Base-by-base conservation (phyloP, 192 early-diverging fungal species). In the Gaertneriomyces semiglobifer region DNA sequence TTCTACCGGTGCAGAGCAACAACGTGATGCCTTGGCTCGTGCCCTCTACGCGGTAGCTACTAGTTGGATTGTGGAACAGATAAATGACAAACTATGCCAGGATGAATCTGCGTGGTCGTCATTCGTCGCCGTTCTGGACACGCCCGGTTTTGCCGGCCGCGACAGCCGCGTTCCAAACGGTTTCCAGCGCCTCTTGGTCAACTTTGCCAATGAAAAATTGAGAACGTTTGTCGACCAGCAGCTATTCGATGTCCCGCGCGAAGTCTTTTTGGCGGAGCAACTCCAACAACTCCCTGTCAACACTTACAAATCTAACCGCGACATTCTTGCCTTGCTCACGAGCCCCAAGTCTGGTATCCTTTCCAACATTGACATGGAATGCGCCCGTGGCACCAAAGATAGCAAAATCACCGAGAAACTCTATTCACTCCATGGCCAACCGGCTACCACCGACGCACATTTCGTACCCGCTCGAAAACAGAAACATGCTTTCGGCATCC, bases 101-200 rank as follows among this genome's bases (percentile, higher is more conserved):
- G 74, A 78, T 14, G 86, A 91, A 41, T 44, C 63, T 19, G 65
- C 66, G 19, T 67, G 88, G 88, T 80, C 83, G 55, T 92, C 94
- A 73, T 95, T 94, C 75, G 82, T 98, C 48, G 89, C 88, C 6
- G 72, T 94, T n/a, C 67, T 93, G 7, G 93, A 94, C 72, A 80
- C 85, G 46, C 79, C 86, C 39, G 92, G 55, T 68, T 73, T 72
- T 45, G 67, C 63, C 7, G 63, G 70, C 6, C 60, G 44, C 12
- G 41, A 62, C 58, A 86, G 51, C 10, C 18, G 58, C 8, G 58
- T 48, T 12, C 70, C 70, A 20, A 54, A 80, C 63, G 70, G 60
- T 8, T 83, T 82, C 65, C 71, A 80, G 38, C 74, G 78, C 5
- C 59, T 86, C 47, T 68, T 85, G 14, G 60, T 72, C 44, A 86